phyloP scores from a whole-genome alignment of 148 eudicot species.

The Silene uniflora region DNA sequence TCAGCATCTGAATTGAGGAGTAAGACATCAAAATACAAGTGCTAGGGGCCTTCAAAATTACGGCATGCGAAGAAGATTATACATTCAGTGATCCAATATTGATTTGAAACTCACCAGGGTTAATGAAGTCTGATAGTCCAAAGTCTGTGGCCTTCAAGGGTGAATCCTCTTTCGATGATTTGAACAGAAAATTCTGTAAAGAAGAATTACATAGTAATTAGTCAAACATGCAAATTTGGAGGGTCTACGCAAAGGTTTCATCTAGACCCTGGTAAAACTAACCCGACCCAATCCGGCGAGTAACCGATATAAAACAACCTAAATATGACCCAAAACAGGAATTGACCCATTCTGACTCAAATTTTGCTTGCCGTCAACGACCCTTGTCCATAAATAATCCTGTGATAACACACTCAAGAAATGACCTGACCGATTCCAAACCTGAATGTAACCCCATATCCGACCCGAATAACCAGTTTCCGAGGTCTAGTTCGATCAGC shows the following conservation, averaged over 20 bases:
- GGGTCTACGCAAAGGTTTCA: neutral
- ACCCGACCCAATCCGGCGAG: neutral
- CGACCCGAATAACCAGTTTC: neutral
- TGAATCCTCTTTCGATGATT: constrained; percentile 69
- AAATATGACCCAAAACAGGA: neutral
- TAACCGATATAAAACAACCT: neutral
- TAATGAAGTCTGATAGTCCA: constrained; percentile 91
- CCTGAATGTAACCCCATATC: neutral
- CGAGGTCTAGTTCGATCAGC: neutral
- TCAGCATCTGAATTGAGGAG: constrained; percentile 10
- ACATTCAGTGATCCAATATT: neutral
- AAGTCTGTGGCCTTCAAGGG: constrained; percentile 93
- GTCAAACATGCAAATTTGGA: constrained; percentile 6
- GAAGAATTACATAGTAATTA: constrained; percentile 16
- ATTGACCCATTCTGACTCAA: neutral
- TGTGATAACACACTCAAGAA: neutral
- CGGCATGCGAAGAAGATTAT: neutral
- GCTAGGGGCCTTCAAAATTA: neutral
- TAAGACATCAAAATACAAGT: constrained; percentile 8
- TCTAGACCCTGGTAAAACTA: neutral
- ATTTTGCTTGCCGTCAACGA: neutral
- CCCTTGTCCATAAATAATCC: neutral
- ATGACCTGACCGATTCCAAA: too few species aligned
- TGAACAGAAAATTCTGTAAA: constrained; percentile 84
- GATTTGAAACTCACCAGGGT: constrained; percentile 57